A percentile compares a stretch with the other conserved stretches of the same genome.
phyloP scores from a whole-genome alignment of 192 early-diverging fungal genomes.

The Umbelopsis sp. region DNA sequence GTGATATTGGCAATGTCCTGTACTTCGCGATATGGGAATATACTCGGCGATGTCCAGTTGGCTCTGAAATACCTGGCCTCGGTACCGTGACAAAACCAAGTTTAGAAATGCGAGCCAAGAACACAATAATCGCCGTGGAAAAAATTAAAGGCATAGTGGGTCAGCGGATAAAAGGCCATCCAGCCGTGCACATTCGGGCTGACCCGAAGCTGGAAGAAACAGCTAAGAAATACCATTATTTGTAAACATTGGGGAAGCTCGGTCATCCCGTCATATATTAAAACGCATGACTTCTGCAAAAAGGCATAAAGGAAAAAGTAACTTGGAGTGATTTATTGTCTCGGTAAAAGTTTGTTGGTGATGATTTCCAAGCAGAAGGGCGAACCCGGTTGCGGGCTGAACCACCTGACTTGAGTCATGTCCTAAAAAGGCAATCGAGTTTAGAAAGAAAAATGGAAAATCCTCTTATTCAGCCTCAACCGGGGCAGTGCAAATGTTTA shows the following conservation, averaged over 20 bases:
- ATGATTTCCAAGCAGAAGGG: too few relatives aligned
- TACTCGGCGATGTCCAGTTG: slow-evolving; percentile 5
- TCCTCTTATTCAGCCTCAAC: too few relatives aligned
- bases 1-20: neutral
- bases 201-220: neutral
- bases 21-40: slow-evolving; percentile 3
- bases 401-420: too few relatives aligned
- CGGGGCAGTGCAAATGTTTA: too few relatives aligned
- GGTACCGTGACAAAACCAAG: slow-evolving; percentile 7
- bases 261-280: too few relatives aligned
- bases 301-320: too few relatives aligned
- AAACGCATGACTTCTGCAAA: too few relatives aligned
- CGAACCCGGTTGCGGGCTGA: too few relatives aligned
- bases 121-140: neutral
- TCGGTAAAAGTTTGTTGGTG: too few relatives aligned
- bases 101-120: neutral
- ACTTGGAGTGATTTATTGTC: too few relatives aligned
- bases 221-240: neutral
- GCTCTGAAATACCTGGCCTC: slow-evolving; percentile 14
- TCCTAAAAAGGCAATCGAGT: too few relatives aligned
- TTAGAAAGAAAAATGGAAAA: too few relatives aligned
- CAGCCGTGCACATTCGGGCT: neutral
- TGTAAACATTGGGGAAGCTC: slow-evolving; percentile 5
- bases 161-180: neutral
- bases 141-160: neutral